Evolutionary conservation across 371 early-diverging fungal genomes (phyloP).

Genomic region (Mucor circinelloides): DNA sequence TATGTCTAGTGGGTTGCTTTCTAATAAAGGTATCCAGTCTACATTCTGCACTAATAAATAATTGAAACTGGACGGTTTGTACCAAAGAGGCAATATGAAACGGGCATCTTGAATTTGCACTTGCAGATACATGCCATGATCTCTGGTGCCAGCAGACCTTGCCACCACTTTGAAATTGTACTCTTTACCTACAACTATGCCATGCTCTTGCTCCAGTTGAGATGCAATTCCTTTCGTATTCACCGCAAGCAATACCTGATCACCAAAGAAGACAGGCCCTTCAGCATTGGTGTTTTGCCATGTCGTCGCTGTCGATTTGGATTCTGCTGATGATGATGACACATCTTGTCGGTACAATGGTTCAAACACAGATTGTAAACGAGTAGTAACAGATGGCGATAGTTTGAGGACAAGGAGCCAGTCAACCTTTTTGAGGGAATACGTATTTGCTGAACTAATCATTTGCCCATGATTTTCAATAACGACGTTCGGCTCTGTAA

Average conservation of each 20-base stretch:
- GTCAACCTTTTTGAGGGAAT: not conserved
- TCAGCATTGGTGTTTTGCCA: slow-evolving; percentile 9
- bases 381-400: not conserved
- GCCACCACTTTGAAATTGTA: not conserved
- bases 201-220: not conserved
- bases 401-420: not conserved
- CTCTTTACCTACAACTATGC: not conserved
- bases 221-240: not conserved
- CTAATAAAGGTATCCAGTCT: slow-evolving; percentile 5
- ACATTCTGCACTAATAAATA: not conserved
- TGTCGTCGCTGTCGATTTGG: not conserved
- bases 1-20: not conserved
- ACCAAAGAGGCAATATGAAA: slow-evolving; percentile 19
- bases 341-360: not conserved
- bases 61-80: slow-evolving; percentile 13
- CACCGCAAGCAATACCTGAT: not conserved
- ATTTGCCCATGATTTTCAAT: not conserved
- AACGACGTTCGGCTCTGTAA: not conserved
- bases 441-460: not conserved
- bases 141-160: not conserved
- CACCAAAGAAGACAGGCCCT: slow-evolving; percentile 6
- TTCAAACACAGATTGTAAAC: not conserved
- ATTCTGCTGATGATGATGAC: not conserved
- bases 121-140: slow-evolving; percentile 3
- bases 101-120: not conserved